Evolutionary conservation across 1,284 basidiomycete species (phyloP), one percentile per base, ranked within the genome.

Genomic region (Athelia sp.): DNA sequence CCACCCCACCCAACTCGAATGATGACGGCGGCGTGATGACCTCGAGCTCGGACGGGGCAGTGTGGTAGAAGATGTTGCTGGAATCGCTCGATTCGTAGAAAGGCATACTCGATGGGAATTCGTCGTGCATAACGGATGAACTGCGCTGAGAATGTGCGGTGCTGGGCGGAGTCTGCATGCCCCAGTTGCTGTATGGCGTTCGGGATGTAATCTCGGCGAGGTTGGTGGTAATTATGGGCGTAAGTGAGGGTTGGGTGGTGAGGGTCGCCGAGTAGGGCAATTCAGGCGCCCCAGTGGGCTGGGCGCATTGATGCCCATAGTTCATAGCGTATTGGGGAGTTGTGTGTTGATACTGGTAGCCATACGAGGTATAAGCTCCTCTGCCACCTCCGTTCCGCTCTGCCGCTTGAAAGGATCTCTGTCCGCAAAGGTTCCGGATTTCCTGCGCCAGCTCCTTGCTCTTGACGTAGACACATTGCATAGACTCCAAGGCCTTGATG

Each of bases 401-500:
- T 4, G 15, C 36, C 8, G 15, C 36, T 6, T 21, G 15, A 6
- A n/a, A 4, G 6, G 6, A 9, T 21, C 36, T 40, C 36, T n/a
- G 15, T 49, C 83, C 76, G 83, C 84, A 87, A 29, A 86, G 73
- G 58, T 78, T 71, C 50, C 72, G 72, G 43, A 90, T 68, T 0
- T 78, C 79, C 52, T 80, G 77, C 57, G 81, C 79, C 38, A 84
- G 74, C 58, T 90, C 88, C 50, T 83, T 80, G 50, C 78, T 82
- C 60, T 84, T 84, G 11, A 84, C 84, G 61, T 83, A 88, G 3
- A 79, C 81, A 90, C 91, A 94, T 11, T 81, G 79, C 76, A 91
- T 85, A 61, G 89, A 81, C 10, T 78, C 69, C 14, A 94, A 74
- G 4, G 89, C 88, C 17, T 77, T 72, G 1, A 93, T 67, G 58